Evolutionary conservation across 129 eudicot species (phyloP), one percentile per base, ranked within the genome.

Genomic region (Flaveria robusta): DNA sequence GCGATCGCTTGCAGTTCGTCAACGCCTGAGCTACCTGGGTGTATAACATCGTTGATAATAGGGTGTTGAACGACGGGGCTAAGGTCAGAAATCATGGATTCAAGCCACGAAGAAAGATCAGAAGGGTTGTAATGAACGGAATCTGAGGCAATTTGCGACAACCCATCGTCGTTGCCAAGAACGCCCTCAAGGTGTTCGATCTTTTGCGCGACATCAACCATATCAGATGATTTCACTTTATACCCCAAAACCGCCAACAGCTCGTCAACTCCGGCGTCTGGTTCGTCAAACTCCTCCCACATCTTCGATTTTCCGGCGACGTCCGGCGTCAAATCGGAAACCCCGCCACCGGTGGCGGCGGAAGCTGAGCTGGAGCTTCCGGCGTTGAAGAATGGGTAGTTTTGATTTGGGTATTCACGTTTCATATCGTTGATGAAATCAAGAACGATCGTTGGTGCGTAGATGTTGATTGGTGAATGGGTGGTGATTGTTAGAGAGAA

Each of bases 41-140:
- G 39, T 34, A 34, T 7, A 4, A 60, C 18, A 1, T 41, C 9
- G n/a, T n/a, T n/a, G n/a, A n/a, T n/a, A n/a, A n/a, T n/a, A 11
- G 41, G 41, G 9, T 15, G 49, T 20, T 49, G 72, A 68, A 20
- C 9, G 19, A 26, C 0, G 1, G 90, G 84, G 70, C 82, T 77
- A 77, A 89, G 75, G 29, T 83, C 96, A 3, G 81, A 58, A 2
- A 92, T 83, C 96, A 92, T 86, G 8, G 92, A 85, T 27, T 86
- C 82, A 7, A 92, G 86, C 96, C 94, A 90, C 0, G 85, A 64
- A 0, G 93, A 86, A 1, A 92, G 76, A 85, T 92, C 91, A 9
- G 97, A 87, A 0, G 97, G 97, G 42, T 91, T 91, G 37, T 87
- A 89, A 14, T 92, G 96, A 55, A 92, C 96, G 12, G 89, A 80